A percentile compares a stretch with the other conserved stretches of the same genome.
phyloP scores from a whole-genome alignment of 352 stramenopile species.

The Pythium graminicola region DNA sequence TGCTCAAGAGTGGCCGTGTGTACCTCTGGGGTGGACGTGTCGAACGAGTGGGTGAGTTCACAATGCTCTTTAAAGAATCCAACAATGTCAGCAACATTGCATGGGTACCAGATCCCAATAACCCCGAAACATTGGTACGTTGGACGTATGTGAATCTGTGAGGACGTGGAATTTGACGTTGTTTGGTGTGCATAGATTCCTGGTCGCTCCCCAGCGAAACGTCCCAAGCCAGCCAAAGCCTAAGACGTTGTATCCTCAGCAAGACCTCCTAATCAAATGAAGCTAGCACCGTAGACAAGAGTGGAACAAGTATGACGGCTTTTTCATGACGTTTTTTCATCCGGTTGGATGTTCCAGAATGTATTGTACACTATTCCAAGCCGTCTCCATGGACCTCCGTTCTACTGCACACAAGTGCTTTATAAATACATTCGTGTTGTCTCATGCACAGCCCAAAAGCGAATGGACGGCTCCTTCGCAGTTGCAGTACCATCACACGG shows the following conservation, averaged over 20 bases:
- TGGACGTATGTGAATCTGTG: neutral
- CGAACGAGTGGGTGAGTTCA: conserved; percentile 80
- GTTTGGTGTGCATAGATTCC: conserved; percentile 33
- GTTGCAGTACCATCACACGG: neutral
- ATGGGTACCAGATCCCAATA: conserved; percentile 75
- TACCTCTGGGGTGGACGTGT: conserved; percentile 79
- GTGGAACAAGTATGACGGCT: no score
- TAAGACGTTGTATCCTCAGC: neutral
- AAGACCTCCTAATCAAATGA: neutral
- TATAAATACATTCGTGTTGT: neutral
- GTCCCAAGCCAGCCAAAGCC: conserved; percentile 33
- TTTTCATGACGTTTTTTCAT: no score
- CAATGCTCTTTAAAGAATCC: conserved; percentile 81
- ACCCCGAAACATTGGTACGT: conserved; percentile 56
- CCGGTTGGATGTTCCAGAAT: no score
- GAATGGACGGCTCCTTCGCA: neutral
- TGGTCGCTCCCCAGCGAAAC: conserved; percentile 50
- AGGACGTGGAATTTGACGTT: neutral
- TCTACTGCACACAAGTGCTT: no score
- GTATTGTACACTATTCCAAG: no score
- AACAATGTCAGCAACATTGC: conserved; percentile 76
- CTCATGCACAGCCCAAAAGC: neutral
- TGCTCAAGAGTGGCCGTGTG: conserved; percentile 70
- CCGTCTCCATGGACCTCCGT: no score
- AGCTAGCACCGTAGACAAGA: neutral